Evolutionary conservation across 164 flowering plant genomes (phyloP).

Genomic region (Magnolia sinica): DNA sequence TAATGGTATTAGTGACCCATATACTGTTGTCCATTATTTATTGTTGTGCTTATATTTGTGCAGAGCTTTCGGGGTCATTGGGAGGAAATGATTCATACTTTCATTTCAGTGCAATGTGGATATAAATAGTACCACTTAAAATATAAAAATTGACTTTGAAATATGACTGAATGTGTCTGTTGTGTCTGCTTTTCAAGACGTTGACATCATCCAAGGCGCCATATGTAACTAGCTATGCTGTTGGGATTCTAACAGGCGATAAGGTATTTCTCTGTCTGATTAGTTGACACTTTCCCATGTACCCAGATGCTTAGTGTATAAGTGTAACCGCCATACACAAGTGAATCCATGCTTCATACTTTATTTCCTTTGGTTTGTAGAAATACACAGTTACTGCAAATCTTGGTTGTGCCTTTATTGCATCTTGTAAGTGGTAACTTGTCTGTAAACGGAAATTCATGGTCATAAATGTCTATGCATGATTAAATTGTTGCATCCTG

Average conservation of each 20-base stretch:
- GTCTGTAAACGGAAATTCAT: neutral
- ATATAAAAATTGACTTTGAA: neutral
- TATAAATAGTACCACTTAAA: too few relatives aligned
- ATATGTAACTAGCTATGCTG: slow-evolving; percentile 39
- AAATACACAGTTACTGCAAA: neutral
- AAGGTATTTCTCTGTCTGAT: slow-evolving; percentile 32
- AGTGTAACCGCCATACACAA: neutral
- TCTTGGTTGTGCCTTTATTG: neutral
- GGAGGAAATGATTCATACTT: too few relatives aligned
- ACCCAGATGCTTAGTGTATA: neutral
- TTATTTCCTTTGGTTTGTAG: neutral
- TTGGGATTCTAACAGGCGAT: slow-evolving; percentile 59
- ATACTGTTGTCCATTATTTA: too few relatives aligned
- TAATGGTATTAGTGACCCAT: too few relatives aligned
- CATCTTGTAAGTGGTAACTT: neutral
- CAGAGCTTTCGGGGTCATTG: too few relatives aligned
- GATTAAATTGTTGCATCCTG: neutral
- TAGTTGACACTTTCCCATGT: neutral
- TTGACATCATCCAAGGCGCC: slow-evolving; percentile 44
- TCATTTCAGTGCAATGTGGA: too few relatives aligned
- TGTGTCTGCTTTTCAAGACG: slow-evolving; percentile 35
- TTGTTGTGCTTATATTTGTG: too few relatives aligned
- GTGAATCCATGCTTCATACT: neutral
- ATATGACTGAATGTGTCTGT: neutral
- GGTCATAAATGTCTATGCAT: neutral